Evolutionary conservation across 306 rosid species (phyloP).

Genomic region (Biancaea sappan): DNA sequence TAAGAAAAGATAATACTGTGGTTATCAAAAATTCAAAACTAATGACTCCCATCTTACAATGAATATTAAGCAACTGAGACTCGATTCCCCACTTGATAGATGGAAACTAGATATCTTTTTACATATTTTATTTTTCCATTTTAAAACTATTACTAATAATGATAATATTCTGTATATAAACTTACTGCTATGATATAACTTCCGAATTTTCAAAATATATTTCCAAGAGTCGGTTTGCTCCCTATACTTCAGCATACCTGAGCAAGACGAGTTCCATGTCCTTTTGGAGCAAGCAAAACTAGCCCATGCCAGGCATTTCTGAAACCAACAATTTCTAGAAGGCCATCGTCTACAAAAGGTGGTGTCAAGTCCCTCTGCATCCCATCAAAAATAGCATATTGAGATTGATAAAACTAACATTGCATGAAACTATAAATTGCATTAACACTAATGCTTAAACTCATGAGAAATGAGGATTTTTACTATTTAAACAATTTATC

Average conservation of each 20-base stretch:
- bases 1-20: not conserved
- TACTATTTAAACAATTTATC: not conserved
- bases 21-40: not conserved
- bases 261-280: conserved; percentile 99
- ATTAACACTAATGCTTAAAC: not conserved
- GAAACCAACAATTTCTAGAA: conserved; percentile 89
- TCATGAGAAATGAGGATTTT: not conserved
- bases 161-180: not conserved
- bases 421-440: not conserved
- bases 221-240: too few species aligned
- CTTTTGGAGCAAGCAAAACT: conserved; percentile 84
- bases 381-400: conserved; percentile 33
- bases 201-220: too few species aligned
- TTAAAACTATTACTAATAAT: conserved; percentile 18
- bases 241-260: conserved; percentile 56
- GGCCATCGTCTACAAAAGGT: conserved; percentile 94
- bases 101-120: too few species aligned
- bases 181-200: not conserved
- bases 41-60: not conserved
- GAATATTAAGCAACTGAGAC: too few species aligned
- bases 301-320: conserved; percentile 99
- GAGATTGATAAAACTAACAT: not conserved
- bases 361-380: conserved; percentile 72
- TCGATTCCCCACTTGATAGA: too few species aligned
- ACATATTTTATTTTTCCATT: not conserved